Evolutionary conservation across 257 asterid species (phyloP).

Genomic region (Capsicum chinense): DNA sequence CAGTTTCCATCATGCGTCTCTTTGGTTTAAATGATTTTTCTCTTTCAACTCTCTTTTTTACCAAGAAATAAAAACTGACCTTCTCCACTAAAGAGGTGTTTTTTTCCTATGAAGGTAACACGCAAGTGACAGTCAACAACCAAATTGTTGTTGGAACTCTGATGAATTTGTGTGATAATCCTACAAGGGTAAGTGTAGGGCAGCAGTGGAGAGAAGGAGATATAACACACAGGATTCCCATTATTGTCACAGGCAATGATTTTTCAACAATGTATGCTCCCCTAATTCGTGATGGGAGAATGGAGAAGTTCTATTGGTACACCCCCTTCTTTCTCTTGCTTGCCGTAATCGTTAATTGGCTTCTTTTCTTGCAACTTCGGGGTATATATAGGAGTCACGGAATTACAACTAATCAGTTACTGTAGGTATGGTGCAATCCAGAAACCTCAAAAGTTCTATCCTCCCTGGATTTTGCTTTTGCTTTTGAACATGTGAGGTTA

Average conservation of each 20-base stretch:
- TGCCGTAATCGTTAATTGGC: background rate
- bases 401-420: background rate
- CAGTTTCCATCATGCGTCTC: constrained; percentile 9
- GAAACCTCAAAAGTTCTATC: background rate
- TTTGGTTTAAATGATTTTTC: background rate
- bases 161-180: constrained; percentile 90
- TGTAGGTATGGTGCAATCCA: background rate
- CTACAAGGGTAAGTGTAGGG: constrained; percentile 92
- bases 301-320: constrained; percentile 95
- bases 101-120: constrained; percentile 57
- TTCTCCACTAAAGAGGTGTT: constrained; percentile 23
- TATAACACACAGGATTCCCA: constrained; percentile 71
- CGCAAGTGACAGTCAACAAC: constrained; percentile 95
- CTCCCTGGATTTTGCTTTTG: background rate
- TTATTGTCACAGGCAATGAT: constrained; percentile 92
- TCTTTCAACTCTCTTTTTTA: constrained; percentile 10
- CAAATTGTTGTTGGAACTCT: constrained; percentile 92
- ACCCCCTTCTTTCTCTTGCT: constrained; percentile 21
- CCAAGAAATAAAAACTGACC: constrained; percentile 31
- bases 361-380: background rate
- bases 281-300: constrained; percentile 91
- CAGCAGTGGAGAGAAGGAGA: constrained; percentile 89
- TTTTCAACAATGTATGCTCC: constrained; percentile 84
- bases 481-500: constrained; percentile 5
- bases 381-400: background rate